Evolutionary conservation across 2,329 filamentous ascomycete species (phyloP).

Genomic region (Graphilbum ipis-grandicollis): DNA sequence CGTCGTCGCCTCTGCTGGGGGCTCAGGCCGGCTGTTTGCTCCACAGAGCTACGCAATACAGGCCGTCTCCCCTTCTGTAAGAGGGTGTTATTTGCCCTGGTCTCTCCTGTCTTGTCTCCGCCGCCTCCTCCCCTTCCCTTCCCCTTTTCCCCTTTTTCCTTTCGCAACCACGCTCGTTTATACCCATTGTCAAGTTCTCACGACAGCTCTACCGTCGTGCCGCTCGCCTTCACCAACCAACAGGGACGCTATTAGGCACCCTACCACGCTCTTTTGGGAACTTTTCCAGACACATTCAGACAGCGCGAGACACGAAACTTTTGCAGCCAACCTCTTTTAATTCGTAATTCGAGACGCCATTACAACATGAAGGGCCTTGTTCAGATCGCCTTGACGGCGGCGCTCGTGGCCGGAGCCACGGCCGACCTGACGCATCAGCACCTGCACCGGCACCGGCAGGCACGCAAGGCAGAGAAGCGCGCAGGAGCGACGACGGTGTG

Average conservation of each 20-base stretch:
- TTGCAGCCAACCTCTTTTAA: no score
- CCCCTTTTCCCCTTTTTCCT: constrained; percentile 2
- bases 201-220: not conserved
- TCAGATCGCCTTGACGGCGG: constrained; percentile 32
- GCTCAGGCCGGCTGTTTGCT: no score
- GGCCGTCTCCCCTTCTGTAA: not conserved
- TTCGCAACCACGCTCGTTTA: not conserved
- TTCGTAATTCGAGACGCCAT: no score
- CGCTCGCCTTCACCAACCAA: constrained; percentile 24
- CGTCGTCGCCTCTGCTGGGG: no score
- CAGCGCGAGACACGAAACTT: no score
- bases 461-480: constrained; percentile 24
- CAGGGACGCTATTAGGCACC: constrained; percentile 31
- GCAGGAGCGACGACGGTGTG: constrained; percentile 25
- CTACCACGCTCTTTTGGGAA: constrained; percentile 36
- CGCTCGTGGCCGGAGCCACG: constrained; percentile 33
- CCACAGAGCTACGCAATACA: not conserved
- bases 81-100: not conserved
- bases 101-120: no score
- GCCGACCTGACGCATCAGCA: constrained; percentile 34
- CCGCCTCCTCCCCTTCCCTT: not conserved
- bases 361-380: constrained; percentile 34
- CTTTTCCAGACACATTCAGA: no score
- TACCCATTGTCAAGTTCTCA: constrained; percentile 1
- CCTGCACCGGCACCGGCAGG: constrained; percentile 40